phyloP scores from a whole-genome alignment of 2,329 filamentous ascomycete species.

The Beauveria scarabaeidicola region DNA sequence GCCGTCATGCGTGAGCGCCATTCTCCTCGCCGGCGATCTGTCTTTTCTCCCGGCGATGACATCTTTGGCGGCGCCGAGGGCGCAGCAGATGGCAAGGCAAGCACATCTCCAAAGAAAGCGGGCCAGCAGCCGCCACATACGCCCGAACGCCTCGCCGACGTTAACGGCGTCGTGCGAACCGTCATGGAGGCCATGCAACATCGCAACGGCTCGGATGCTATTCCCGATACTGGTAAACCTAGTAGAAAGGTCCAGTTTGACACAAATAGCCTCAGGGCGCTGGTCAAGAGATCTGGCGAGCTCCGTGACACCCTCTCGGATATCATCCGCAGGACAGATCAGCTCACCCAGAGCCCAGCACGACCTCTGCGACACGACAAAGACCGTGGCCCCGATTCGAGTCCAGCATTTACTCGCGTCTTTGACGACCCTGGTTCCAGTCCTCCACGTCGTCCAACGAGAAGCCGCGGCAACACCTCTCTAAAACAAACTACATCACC shows the following conservation, averaged over 20 bases:
- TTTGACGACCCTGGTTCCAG: conserved; percentile 54
- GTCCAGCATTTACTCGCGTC: conserved; percentile 59
- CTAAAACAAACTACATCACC: conserved; percentile 41
- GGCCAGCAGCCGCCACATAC: conserved; percentile 28
- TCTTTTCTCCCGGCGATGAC: conserved; percentile 58
- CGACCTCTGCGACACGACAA: conserved; percentile 39
- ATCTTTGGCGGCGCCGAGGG: conserved; percentile 51
- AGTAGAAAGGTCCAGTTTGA: conserved; percentile 56
- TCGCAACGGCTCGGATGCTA: conserved; percentile 35
- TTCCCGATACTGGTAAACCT: conserved; percentile 25
- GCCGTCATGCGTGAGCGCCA: conserved; percentile 47
- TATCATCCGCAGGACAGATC: conserved; percentile 49
- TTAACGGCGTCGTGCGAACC: conserved; percentile 46
- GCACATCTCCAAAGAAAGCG: conserved; percentile 26
- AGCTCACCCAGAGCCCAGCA: conserved; percentile 47
- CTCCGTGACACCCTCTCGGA: conserved; percentile 53
- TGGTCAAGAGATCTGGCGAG: conserved; percentile 54
- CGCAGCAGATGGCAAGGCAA: conserved; percentile 28
- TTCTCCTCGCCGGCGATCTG: conserved; percentile 47
- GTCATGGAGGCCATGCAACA: conserved; percentile 58
- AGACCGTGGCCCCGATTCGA: conserved; percentile 42
- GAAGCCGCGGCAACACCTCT: conserved; percentile 47
- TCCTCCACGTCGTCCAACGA: conserved; percentile 41
- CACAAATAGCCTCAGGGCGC: conserved; percentile 58
- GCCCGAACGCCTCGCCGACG: conserved; percentile 31